phyloP scores from a whole-genome alignment of 805 yeast genomes.

The Lachancea kluyveri region DNA sequence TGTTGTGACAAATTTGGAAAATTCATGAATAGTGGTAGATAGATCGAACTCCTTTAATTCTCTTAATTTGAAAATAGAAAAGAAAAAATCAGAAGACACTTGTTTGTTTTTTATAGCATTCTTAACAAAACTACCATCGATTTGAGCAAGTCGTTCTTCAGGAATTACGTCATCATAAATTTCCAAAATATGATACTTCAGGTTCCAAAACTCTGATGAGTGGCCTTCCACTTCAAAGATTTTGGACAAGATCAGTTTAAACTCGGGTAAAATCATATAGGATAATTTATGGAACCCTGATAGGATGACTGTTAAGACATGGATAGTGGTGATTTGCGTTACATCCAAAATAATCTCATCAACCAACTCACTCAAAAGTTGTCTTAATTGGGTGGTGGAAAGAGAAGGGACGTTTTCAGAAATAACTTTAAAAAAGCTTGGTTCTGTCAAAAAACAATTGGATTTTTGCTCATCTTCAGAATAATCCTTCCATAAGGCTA shows the following conservation, averaged over 20 bases:
- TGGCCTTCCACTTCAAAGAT: conserved; percentile 20
- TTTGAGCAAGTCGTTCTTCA: neutral
- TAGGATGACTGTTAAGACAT: conserved; percentile 29
- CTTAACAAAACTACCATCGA: conserved; percentile 3
- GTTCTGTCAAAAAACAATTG: conserved; percentile 17
- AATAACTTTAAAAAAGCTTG: conserved; percentile 32
- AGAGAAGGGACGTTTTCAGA: conserved; percentile 38
- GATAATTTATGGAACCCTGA: conserved; percentile 37
- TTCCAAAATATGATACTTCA: conserved; percentile 42
- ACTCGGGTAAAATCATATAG: conserved; percentile 22
- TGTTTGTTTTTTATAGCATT: neutral
- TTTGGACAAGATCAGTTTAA: conserved; percentile 18
- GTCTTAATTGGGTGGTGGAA: conserved; percentile 41
- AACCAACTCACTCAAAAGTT: conserved; percentile 20
- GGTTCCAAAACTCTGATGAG: conserved; percentile 36
- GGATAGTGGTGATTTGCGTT: conserved; percentile 10
- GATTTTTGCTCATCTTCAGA: conserved; percentile 8
- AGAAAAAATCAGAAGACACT: conserved; percentile 22
- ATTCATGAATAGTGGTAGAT: conserved; percentile 8
- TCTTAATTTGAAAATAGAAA: conserved; percentile 42
- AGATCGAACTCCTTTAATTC: conserved; percentile 37
- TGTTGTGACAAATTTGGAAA: conserved; percentile 26
- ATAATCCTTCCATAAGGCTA: conserved; percentile 38
- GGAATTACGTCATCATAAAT: conserved; percentile 37
- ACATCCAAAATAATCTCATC: conserved; percentile 5